phyloP scores from a whole-genome alignment of 352 stramenopile genomes.

The Globisporangium middletonii region DNA sequence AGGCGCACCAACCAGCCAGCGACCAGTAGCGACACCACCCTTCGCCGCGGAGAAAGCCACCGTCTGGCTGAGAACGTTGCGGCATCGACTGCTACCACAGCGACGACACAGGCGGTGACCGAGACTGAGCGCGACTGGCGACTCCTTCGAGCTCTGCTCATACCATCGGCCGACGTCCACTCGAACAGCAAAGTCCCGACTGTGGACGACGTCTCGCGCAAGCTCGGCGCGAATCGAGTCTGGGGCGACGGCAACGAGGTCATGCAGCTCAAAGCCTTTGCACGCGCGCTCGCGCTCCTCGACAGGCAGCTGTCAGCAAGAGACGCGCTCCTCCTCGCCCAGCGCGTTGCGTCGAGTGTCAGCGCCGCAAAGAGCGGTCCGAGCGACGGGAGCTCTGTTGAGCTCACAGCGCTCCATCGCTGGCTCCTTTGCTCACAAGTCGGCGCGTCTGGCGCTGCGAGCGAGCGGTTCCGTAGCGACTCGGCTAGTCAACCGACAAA shows the following conservation, averaged over 20 bases:
- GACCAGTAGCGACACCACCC: too few species aligned
- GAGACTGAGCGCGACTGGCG: not conserved
- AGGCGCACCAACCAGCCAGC: too few species aligned
- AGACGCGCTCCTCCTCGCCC: constrained; percentile 25
- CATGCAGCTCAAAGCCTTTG: constrained; percentile 54
- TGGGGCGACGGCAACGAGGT: constrained; percentile 54
- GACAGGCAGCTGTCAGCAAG: constrained; percentile 36
- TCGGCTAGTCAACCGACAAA: constrained; percentile 4
- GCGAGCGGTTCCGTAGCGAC: not conserved
- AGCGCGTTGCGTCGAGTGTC: constrained; percentile 14
- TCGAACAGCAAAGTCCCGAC: constrained; percentile 5
- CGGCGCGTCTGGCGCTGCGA: not conserved
- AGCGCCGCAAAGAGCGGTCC: constrained; percentile 4
- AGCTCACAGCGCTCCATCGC: constrained; percentile 16
- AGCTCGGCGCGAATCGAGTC: constrained; percentile 47
- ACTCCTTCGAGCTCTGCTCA: constrained; percentile 21
- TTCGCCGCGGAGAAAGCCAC: too few species aligned
- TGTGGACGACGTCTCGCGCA: constrained; percentile 39
- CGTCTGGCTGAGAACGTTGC: too few species aligned
- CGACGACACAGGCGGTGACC: too few species aligned
- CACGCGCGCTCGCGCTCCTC: constrained; percentile 23
- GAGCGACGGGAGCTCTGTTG: constrained; percentile 19
- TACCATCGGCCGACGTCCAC: constrained; percentile 8
- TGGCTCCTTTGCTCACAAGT: constrained; percentile 5
- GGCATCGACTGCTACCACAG: too few species aligned